These are phyloP conservation scores for Aspergillus terreus DNA, from an alignment of 2,329 filamentous ascomycete species.

Conservation along the genomic window DNA sequence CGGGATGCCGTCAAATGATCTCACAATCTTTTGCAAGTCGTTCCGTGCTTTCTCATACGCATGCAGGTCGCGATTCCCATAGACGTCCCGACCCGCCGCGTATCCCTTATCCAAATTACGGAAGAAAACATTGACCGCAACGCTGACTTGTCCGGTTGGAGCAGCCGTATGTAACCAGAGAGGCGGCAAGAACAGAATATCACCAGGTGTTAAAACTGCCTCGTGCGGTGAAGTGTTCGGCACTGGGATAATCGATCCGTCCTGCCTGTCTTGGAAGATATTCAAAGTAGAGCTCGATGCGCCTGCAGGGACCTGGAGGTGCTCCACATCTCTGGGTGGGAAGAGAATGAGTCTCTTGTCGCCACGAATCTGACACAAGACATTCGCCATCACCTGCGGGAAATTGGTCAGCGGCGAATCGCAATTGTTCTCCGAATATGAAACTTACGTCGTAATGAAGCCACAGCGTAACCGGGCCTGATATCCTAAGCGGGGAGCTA, in stretches of 20 bases:
- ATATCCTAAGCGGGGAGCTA: slow-evolving; percentile 75
- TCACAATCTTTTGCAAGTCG: slow-evolving; percentile 64
- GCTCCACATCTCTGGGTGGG: slow-evolving; percentile 68
- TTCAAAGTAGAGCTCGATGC: slow-evolving; percentile 76
- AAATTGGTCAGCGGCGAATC: not conserved
- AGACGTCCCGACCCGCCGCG: slow-evolving; percentile 73
- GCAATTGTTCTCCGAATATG: not conserved
- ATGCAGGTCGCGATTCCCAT: slow-evolving; percentile 80
- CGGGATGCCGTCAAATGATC: slow-evolving; percentile 52
- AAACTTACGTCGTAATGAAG: slow-evolving; percentile 72
- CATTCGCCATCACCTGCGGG: slow-evolving; percentile 73
- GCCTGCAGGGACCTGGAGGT: slow-evolving; percentile 69
- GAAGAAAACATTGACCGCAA: slow-evolving; percentile 91
- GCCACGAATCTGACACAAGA: slow-evolving; percentile 75
- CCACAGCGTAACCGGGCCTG: slow-evolving; percentile 81
- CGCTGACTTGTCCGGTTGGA: slow-evolving; percentile 49
- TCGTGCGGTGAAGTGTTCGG: slow-evolving; percentile 64
- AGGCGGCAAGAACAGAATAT: slow-evolving; percentile 75
- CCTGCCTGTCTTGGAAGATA: slow-evolving; percentile 53
- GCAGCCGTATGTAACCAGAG: slow-evolving; percentile 75
- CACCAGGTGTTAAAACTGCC: slow-evolving; percentile 64
- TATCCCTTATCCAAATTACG: slow-evolving; percentile 65
- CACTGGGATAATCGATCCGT: slow-evolving; percentile 51
- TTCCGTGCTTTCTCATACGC: slow-evolving; percentile 77
- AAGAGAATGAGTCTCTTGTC: slow-evolving; percentile 72